Evolutionary conservation across 2,329 filamentous ascomycete genomes (phyloP).

Genomic region (Acrocalymma vagum): DNA sequence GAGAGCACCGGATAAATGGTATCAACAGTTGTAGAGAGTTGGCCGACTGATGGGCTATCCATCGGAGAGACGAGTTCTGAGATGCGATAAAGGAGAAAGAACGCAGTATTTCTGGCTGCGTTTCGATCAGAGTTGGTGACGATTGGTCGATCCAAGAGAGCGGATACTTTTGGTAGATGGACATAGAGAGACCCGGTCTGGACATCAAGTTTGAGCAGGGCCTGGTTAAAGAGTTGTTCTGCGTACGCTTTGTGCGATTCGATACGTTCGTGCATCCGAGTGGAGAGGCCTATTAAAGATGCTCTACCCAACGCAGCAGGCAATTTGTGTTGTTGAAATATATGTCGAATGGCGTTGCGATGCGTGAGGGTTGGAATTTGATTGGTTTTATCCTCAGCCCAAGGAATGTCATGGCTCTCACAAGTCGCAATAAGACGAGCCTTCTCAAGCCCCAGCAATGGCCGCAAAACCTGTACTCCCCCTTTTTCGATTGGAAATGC

Average conservation of each 20-base stretch:
- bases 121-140: constrained; percentile 22
- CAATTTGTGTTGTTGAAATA: constrained; percentile 67
- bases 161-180: constrained; percentile 31
- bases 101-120: constrained; percentile 42
- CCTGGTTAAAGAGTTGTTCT: constrained; percentile 60
- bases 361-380: constrained; percentile 76
- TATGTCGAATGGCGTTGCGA: constrained; percentile 80
- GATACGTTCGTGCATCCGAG: constrained; percentile 62
- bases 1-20: constrained; percentile 51
- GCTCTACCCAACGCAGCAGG: constrained; percentile 73
- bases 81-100: constrained; percentile 57
- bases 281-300: constrained; percentile 60
- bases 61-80: constrained; percentile 59
- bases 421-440: constrained; percentile 79
- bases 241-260: constrained; percentile 62
- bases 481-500: constrained; percentile 64
- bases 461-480: constrained; percentile 73
- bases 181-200: constrained; percentile 44
- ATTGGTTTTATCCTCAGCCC: constrained; percentile 90
- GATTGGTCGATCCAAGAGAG: constrained; percentile 26
- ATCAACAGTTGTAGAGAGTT: constrained; percentile 51
- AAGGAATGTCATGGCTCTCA: constrained; percentile 69
- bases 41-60: constrained; percentile 52
- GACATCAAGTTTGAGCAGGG: constrained; percentile 55
- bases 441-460: constrained; percentile 76